Percentiles rank a stretch among this genome's conserved stretches.
phyloP scores from a whole-genome alignment of 768 basidiomycete genomes.

The Hebeloma cylindrosporum region DNA sequence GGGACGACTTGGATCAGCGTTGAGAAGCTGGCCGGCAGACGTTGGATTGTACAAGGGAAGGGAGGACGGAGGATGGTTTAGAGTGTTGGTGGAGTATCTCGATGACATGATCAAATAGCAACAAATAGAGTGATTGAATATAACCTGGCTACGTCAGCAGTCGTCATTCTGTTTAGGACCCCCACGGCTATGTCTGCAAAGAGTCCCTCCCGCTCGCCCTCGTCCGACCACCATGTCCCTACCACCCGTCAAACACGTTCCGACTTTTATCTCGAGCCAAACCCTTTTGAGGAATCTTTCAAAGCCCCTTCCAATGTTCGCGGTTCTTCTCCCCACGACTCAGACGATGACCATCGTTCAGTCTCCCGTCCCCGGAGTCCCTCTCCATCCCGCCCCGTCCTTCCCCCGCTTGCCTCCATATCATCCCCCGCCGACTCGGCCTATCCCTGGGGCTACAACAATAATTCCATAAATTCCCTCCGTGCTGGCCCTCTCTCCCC shows the following conservation, averaged over 20 bases:
- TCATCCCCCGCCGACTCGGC: constrained; percentile 65
- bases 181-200: constrained; percentile 40
- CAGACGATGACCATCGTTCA: constrained; percentile 14
- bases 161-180: constrained; percentile 46
- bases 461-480: constrained; percentile 68
- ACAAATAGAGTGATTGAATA: constrained; percentile 40
- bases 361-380: constrained; percentile 38
- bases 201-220: constrained; percentile 36
- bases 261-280: constrained; percentile 79
- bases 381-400: constrained; percentile 63
- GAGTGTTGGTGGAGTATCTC: constrained; percentile 36
- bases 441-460: constrained; percentile 69
- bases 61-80: constrained; percentile 32
- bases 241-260: constrained; percentile 51
- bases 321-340: constrained; percentile 33
- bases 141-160: constrained; percentile 51
- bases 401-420: constrained; percentile 80
- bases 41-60: constrained; percentile 52
- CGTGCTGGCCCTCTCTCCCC: constrained; percentile 93
- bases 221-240: constrained; percentile 21
- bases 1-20: constrained; percentile 59
- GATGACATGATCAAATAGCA: constrained; percentile 40
- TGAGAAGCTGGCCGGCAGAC: constrained; percentile 66
- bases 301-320: constrained; percentile 58
- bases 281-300: constrained; percentile 96